phyloP scores from a whole-genome alignment of 129 eudicot species.

The Escallonia herrerae region DNA sequence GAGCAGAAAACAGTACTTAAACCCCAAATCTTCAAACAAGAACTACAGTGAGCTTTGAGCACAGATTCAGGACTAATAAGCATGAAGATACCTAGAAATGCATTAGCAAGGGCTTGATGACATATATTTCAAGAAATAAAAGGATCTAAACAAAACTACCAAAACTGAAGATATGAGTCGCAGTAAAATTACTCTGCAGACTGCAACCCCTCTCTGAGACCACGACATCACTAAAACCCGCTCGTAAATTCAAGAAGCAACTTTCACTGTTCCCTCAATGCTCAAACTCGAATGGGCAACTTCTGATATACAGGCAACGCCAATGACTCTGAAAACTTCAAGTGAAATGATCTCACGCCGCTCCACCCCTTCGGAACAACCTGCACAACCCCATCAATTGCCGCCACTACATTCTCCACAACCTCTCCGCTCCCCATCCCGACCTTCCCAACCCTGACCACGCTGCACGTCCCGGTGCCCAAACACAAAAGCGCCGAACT shows the following conservation, averaged over 20 bases:
- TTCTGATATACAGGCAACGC: slow-evolving; percentile 55
- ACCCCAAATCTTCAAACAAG: not conserved
- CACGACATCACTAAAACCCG: too few relatives aligned
- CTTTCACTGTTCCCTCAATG: slow-evolving; percentile 2
- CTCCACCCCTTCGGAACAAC: slow-evolving; percentile 67
- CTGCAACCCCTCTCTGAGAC: too few relatives aligned
- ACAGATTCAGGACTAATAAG: too few relatives aligned
- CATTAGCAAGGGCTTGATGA: too few relatives aligned
- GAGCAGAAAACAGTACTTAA: not conserved
- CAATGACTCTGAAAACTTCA: slow-evolving; percentile 77
- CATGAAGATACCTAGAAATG: too few relatives aligned
- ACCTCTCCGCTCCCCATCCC: slow-evolving; percentile 43
- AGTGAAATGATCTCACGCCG: slow-evolving; percentile 55
- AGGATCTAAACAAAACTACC: too few relatives aligned
- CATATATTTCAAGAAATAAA: too few relatives aligned
- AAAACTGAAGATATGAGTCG: too few relatives aligned
- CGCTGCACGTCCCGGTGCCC: slow-evolving; percentile 70
- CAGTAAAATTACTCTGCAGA: too few relatives aligned
- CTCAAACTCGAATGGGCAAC: slow-evolving; percentile 3
- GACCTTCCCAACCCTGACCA: slow-evolving; percentile 54
- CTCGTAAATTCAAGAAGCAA: not conserved
- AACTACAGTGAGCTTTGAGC: too few relatives aligned
- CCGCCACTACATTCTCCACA: slow-evolving; percentile 69
- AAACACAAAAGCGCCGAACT: slow-evolving; percentile 42
- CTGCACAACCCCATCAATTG: slow-evolving; percentile 39